Conservation (phyloP, 805 yeast genomes). For the Teunomyces atbi region DNA sequence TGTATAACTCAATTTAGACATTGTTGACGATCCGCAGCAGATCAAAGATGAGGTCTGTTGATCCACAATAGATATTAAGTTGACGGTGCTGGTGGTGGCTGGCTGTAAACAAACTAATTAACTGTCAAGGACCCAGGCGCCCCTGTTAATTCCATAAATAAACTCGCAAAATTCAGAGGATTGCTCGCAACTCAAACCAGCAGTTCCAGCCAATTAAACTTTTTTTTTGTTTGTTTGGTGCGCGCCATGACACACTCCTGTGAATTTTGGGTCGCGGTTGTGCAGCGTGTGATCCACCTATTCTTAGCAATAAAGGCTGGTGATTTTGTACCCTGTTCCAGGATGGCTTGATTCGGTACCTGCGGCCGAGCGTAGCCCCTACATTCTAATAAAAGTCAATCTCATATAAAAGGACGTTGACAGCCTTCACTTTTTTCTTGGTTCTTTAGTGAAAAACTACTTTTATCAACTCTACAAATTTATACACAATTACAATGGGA, state of each 20-base stretch:
- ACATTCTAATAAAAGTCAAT: not conserved
- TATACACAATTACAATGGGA: slow-evolving; percentile 15
- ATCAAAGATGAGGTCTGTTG: not conserved
- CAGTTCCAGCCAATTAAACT: not conserved
- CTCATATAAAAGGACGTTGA: not conserved
- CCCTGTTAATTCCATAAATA: not conserved
- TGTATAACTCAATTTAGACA: not conserved
- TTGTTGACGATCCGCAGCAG: not conserved
- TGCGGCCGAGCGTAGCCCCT: not conserved
- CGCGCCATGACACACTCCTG: not conserved
- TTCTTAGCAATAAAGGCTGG: slow-evolving; percentile 1
- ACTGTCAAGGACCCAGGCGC: not conserved
- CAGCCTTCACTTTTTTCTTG: not conserved
- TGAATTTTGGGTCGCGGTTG: not conserved
- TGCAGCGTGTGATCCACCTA: slow-evolving; percentile 1
- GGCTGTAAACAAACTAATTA: not conserved
- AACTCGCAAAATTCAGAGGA: not conserved
- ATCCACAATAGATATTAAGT: too few relatives aligned
- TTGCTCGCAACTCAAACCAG: not conserved
- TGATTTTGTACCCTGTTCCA: slow-evolving; percentile 1
- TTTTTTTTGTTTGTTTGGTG: not conserved
- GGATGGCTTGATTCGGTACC: slow-evolving; percentile 1
- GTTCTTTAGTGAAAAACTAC: not conserved
- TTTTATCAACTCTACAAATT: not conserved
- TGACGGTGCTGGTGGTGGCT: not conserved